Evolutionary conservation across 2,329 filamentous ascomycete genomes (phyloP).

Genomic region (Ophiostoma pallidulum): DNA sequence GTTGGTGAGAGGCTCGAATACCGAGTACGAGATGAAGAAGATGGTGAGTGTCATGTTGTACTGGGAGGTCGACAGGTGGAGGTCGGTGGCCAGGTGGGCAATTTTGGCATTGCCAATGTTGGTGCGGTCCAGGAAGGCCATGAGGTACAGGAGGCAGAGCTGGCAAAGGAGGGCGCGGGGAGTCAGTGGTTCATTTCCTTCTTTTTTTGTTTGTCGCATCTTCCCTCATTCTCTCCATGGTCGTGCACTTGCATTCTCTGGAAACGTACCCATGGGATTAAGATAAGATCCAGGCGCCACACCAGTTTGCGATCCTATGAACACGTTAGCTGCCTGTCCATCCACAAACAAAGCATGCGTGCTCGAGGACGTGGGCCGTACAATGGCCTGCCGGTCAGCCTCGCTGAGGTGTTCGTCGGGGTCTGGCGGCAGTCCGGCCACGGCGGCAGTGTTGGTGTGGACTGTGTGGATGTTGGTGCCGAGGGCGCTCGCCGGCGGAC

Average conservation of each 20-base stretch:
- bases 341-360: no score
- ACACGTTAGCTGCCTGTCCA: no score
- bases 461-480: neutral
- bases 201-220: no score
- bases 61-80: slow-evolving; percentile 51
- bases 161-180: no score
- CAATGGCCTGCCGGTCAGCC: slow-evolving; percentile 22
- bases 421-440: slow-evolving; percentile 21
- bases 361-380: slow-evolving; percentile 16
- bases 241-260: no score
- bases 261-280: slow-evolving; percentile 28
- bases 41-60: slow-evolving; percentile 72
- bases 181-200: no score
- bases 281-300: slow-evolving; percentile 24
- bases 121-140: slow-evolving; percentile 66
- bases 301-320: slow-evolving; percentile 28
- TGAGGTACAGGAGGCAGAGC: slow-evolving; percentile 62
- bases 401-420: slow-evolving; percentile 25
- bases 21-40: slow-evolving; percentile 77
- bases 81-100: slow-evolving; percentile 42
- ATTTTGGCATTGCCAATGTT: slow-evolving; percentile 68
- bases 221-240: no score
- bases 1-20: slow-evolving; percentile 73
- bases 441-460: neutral
- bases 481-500: slow-evolving; percentile 4